phyloP scores from a whole-genome alignment of 495 filamentous ascomycete species.

The Aeminium ludgeri region DNA sequence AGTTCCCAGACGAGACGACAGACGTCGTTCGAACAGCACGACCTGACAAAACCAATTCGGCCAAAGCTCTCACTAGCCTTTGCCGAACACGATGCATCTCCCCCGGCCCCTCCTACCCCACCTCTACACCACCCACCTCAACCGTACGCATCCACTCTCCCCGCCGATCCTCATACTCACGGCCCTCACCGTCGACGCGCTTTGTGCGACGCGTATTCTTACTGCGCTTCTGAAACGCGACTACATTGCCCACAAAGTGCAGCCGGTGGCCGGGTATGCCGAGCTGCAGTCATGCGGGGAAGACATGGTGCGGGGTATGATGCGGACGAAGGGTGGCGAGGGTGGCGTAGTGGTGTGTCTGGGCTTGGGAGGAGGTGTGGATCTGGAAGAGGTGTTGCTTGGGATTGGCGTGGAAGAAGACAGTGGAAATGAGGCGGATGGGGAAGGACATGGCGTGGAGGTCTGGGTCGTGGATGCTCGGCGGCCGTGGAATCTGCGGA shows the following conservation, averaged over 20 bases:
- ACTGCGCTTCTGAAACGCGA: constrained; percentile 83
- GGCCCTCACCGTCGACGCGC: constrained; percentile 83
- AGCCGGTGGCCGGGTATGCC: constrained; percentile 81
- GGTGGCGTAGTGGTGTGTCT: constrained; percentile 84
- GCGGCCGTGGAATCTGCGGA: constrained; percentile 85
- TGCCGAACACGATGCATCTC: constrained; percentile 58
- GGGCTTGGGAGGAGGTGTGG: constrained; percentile 79
- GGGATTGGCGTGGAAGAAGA: constrained; percentile 44
- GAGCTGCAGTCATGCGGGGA: constrained; percentile 65
- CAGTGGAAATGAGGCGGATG: constrained; percentile 39
- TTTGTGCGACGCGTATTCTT: constrained; percentile 89
- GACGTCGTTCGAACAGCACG: too few relatives aligned
- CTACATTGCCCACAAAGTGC: constrained; percentile 96
- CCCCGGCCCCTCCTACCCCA: constrained; percentile 75
- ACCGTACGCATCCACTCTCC: constrained; percentile 63
- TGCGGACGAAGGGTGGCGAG: constrained; percentile 56
- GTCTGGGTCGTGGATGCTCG: constrained; percentile 88
- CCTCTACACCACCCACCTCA: constrained; percentile 74
- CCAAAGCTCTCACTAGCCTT: too few relatives aligned
- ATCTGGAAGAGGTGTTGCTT: constrained; percentile 57
- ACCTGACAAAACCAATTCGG: background rate
- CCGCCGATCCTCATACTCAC: constrained; percentile 85
- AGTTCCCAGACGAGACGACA: too few relatives aligned
- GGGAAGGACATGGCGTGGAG: constrained; percentile 44
- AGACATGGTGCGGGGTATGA: constrained; percentile 67